phyloP scores from a whole-genome alignment of 2,329 filamentous ascomycete species.

The Pseudogymnoascus sp. region DNA sequence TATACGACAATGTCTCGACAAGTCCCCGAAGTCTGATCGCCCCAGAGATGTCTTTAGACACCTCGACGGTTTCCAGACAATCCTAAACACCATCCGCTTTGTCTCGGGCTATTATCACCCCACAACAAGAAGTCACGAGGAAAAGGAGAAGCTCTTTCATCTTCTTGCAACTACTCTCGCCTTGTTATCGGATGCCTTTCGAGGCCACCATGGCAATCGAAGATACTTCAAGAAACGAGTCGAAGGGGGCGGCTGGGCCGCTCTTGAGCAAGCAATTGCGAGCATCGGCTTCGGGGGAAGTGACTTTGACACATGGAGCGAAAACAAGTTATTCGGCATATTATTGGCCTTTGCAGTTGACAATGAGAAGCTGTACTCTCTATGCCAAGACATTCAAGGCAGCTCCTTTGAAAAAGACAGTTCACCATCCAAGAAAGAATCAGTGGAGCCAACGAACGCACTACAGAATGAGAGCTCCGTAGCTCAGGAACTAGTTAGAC shows the following conservation, averaged over 20 bases:
- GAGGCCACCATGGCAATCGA: slow-evolving; percentile 75
- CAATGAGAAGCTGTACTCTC: slow-evolving; percentile 62
- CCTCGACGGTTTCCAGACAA: slow-evolving; percentile 66
- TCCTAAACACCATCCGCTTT: slow-evolving; percentile 61
- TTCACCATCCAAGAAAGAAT: background rate
- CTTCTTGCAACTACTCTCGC: slow-evolving; percentile 65
- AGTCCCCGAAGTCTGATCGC: slow-evolving; percentile 39
- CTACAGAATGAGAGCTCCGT: background rate
- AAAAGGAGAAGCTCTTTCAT: slow-evolving; percentile 59
- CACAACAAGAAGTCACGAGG: slow-evolving; percentile 50
- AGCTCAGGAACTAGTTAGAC: background rate
- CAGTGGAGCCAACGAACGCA: background rate
- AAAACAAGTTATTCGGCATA: slow-evolving; percentile 71
- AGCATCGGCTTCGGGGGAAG: slow-evolving; percentile 58
- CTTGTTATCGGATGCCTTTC: slow-evolving; percentile 59
- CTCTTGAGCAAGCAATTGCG: slow-evolving; percentile 64
- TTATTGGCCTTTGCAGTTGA: slow-evolving; percentile 75
- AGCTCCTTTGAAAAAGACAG: background rate
- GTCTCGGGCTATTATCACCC: slow-evolving; percentile 72
- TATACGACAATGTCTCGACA: slow-evolving; percentile 28
- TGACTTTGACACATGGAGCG: slow-evolving; percentile 61
- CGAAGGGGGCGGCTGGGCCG: slow-evolving; percentile 69
- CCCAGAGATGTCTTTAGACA: slow-evolving; percentile 77
- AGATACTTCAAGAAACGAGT: slow-evolving; percentile 76
- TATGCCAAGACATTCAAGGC: slow-evolving; percentile 48